These are phyloP conservation scores for Ustilago sp. DNA, from an alignment of 1,284 basidiomycete genomes.

Conservation along the genomic window DNA sequence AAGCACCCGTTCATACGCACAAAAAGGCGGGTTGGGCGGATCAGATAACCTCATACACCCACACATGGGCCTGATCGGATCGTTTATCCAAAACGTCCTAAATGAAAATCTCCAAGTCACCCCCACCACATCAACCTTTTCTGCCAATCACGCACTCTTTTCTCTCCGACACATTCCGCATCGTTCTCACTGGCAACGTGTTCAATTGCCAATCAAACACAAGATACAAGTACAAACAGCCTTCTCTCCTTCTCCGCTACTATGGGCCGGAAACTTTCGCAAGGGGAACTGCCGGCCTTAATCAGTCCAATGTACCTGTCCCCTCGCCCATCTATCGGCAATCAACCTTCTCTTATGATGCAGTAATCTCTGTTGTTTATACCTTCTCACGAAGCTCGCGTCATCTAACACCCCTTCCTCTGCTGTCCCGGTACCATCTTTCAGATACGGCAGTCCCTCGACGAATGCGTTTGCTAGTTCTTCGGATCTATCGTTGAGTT, in stretches of 20 bases:
- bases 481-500: conserved; percentile 60
- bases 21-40: not conserved
- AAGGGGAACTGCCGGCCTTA: not conserved
- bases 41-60: not conserved
- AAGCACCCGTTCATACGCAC: too few species aligned
- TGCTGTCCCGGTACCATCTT: conserved; percentile 29
- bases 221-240: not conserved
- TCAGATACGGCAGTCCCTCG: conserved; percentile 54
- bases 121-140: too few species aligned
- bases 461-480: conserved; percentile 64
- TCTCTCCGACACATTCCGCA: not conserved
- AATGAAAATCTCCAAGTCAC: not conserved
- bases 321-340: conserved; percentile 55
- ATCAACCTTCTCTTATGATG: conserved; percentile 56
- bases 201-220: not conserved
- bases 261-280: too few species aligned
- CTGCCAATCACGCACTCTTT: not conserved
- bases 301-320: conserved; percentile 56
- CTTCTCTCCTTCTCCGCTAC: too few species aligned
- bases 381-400: conserved; percentile 49
- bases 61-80: not conserved
- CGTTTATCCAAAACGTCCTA: not conserved
- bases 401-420: conserved; percentile 36
- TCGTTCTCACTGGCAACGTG: not conserved
- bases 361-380: conserved; percentile 51